Percentiles rank a stretch among this genome's conserved stretches.
Evolutionary conservation across 2,329 filamentous ascomycete genomes (phyloP).

Genomic region (Aureobasidium sp.): DNA sequence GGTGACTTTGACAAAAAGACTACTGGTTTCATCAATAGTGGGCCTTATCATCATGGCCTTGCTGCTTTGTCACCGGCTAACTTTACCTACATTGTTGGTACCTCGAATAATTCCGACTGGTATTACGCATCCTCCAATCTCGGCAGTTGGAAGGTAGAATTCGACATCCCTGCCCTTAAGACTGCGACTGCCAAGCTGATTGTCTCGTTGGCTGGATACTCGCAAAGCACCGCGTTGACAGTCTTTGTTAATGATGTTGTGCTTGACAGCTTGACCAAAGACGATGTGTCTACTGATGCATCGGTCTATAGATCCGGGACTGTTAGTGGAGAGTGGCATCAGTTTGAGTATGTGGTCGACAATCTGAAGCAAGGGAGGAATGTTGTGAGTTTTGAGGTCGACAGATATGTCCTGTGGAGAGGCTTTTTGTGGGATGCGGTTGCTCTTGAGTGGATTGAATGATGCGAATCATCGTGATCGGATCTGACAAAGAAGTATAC

Average conservation of each 20-base stretch:
- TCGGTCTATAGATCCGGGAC: not conserved
- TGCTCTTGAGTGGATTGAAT: constrained; percentile 5
- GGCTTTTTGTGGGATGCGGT: constrained; percentile 10
- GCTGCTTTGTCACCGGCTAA: too few species aligned
- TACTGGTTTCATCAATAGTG: too few species aligned
- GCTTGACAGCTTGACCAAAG: not conserved
- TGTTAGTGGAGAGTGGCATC: constrained; percentile 11
- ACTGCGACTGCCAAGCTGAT: not conserved
- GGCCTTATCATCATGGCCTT: too few species aligned
- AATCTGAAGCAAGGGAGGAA: constrained; percentile 18
- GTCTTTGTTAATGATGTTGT: not conserved
- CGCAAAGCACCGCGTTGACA: constrained; percentile 6
- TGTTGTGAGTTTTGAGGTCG: constrained; percentile 32
- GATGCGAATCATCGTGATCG: not conserved
- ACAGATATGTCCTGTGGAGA: constrained; percentile 22
- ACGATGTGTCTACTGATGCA: too few species aligned
- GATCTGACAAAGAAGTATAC: too few species aligned
- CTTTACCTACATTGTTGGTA: too few species aligned
- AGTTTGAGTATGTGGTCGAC: not conserved
- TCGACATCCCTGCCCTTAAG: not conserved
- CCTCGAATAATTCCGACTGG: too few species aligned
- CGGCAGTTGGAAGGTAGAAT: too few species aligned
- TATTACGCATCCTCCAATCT: too few species aligned
- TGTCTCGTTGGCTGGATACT: constrained; percentile 9
- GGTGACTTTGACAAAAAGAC: too few species aligned